Base-by-base conservation (phyloP, 2,329 filamentous ascomycete genomes). In the Graphium sp. region DNA sequence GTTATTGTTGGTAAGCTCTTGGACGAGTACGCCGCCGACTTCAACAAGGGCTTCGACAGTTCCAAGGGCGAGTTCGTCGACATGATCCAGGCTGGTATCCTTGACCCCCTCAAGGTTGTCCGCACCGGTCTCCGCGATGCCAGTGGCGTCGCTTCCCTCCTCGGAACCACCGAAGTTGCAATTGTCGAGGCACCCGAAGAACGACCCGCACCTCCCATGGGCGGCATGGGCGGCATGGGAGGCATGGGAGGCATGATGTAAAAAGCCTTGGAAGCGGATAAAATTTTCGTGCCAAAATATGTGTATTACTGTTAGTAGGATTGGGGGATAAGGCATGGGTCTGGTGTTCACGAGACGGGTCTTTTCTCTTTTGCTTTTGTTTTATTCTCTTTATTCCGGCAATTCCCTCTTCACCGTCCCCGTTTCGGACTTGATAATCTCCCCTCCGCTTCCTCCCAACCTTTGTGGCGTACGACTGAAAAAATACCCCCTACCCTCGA, bases 91-190 rank as follows among this genome's bases (percentile, higher is more conserved):
- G 73, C 83, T 41, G 89, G 89, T 78, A 98, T 98, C 55, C 79
- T 98, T 35, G 89, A 98, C 55, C 89, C 89, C 39, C 80, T 98
- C 69, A 98, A 98, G 80, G 89, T 98, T 43, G 89, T 98, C 49
- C 84, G 89, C 47, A 98, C 89, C 38, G 87, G 83, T 48, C 76
- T 98, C 34, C 71, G 85, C 47, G 89, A 98, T 46, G 89, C 89
- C 43, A 87, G 78, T 49, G 89, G 89, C 59, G 89, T 98, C 45
- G 89, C 89, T 30, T 95, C 87, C 30, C 74, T 98, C 35, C 79
- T 98, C 36, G 89, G 89, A 51, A 98, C 89, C 40, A 98, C 89
- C 35, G 89, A 98, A 63, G 89, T 95, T 33, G 85, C 89, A 41
- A 93, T 98, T 39, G 85, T 94, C 29, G 89, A 98, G 53, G 89